phyloP scores from a whole-genome alignment of 2,329 filamentous ascomycete species.

The Lecanicillium sp. region DNA sequence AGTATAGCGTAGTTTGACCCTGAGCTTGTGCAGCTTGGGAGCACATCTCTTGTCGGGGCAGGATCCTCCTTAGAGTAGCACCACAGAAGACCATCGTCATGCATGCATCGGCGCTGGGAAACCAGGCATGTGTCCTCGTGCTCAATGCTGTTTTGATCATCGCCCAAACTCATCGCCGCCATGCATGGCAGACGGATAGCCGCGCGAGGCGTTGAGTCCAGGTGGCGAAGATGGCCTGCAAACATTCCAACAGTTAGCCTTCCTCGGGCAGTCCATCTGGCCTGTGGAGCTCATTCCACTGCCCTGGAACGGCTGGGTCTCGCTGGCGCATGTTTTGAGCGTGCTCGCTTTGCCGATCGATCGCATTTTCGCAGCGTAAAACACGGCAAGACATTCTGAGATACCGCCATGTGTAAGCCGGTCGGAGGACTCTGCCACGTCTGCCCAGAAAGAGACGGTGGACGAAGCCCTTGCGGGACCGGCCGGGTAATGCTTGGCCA shows the following conservation, averaged over 20 bases:
- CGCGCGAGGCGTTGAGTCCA: not conserved
- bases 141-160: constrained; percentile 1
- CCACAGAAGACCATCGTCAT: constrained; percentile 1
- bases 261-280: not conserved
- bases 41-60: not conserved
- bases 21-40: not conserved
- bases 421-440: too few species aligned
- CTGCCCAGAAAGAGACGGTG: not conserved
- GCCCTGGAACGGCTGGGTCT: not conserved
- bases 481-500: too few species aligned
- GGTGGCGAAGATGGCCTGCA: not conserved
- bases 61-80: not conserved
- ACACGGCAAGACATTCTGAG: not conserved
- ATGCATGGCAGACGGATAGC: not conserved
- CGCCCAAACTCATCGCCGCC: not conserved
- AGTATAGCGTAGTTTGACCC: not conserved
- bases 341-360: constrained; percentile 3
- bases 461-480: not conserved
- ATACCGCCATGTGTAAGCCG: not conserved
- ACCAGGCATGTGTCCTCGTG: constrained; percentile 3
- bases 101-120: constrained; percentile 3
- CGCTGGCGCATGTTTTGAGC: not conserved
- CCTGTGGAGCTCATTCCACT: not conserved
- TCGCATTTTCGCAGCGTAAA: not conserved
- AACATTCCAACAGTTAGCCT: not conserved